Evolutionary conservation across 768 basidiomycete species (phyloP), one percentile per base, ranked within the genome.

Genomic region (Auricularia heimuer): DNA sequence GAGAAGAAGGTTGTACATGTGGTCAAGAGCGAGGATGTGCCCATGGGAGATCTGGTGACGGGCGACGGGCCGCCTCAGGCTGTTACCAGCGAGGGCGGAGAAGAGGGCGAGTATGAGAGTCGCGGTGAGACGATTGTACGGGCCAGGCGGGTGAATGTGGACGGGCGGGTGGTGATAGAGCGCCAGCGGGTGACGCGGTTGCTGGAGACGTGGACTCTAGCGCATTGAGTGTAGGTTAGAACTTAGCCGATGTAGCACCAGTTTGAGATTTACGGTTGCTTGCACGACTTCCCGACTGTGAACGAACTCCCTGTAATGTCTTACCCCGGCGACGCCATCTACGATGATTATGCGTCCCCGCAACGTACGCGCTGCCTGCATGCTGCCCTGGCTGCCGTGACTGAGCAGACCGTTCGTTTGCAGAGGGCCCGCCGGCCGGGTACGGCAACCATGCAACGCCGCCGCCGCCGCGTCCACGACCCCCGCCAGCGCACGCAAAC

Each of bases 151-250:
- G 24, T 60, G 56, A 34, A 60, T 18, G 34, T 60, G 24, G 56
- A 60, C 34, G 56, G 56, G 24, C 33, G 36, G 24, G 64, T 60
- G 29, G 63, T 64, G 21, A 51, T 67, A 51, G 90, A 91, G 71
- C 78, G 89, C 68, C 89, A 92, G 68, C 81, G 83, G 61, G 82
- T 90, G 67, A 86, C 88, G 70, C 82, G 90, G 65, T 75, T 79
- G 33, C 74, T 86, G 54, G 90, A 92, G 75, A 60, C 56, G 24
- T 60, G 56, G 56, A 60, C 56, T 33, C 56, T 60, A 24, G 24
- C 56, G 34, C 56, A 60, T 33, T 60, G 34, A 35, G 34, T 60
- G 29, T 60, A 60, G 21, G 14, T 18, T 51, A 21, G 14, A 18
- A 51, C 47, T 51, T 51, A 51, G 47, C 18, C 14, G 47, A 51